These are phyloP conservation scores for Elongisporangium prolatum DNA, from an alignment of 352 stramenopile species.

Conservation along the genomic window DNA sequence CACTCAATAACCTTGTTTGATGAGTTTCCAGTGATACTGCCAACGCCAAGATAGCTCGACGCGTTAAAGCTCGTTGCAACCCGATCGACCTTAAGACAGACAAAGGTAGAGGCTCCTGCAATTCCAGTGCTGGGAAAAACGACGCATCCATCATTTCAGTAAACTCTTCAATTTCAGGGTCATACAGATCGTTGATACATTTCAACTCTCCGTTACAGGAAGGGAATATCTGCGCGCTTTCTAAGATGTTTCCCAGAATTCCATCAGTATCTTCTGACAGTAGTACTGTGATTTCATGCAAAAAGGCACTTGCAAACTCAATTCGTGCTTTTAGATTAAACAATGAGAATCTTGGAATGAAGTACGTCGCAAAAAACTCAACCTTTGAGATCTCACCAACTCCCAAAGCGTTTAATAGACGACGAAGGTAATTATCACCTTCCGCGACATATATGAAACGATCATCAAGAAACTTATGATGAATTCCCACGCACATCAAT, in stretches of 20 bases:
- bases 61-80: constrained; percentile 58
- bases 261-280: constrained; percentile 37
- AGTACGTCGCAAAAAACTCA: constrained; percentile 40
- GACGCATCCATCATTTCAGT: constrained; percentile 59
- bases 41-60: constrained; percentile 54
- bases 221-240: constrained; percentile 54
- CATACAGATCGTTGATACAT: constrained; percentile 58
- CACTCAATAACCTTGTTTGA: constrained; percentile 12
- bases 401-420: constrained; percentile 27
- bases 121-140: constrained; percentile 56
- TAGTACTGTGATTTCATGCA: constrained; percentile 34
- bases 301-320: constrained; percentile 36
- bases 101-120: constrained; percentile 52
- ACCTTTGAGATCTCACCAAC: constrained; percentile 33
- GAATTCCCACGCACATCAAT: constrained; percentile 37
- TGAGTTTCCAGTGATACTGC: constrained; percentile 56
- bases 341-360: constrained; percentile 45
- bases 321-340: constrained; percentile 23
- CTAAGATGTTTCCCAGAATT: constrained; percentile 32
- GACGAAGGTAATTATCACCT: constrained; percentile 21
- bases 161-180: constrained; percentile 71
- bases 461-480: constrained; percentile 39
- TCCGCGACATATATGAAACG: constrained; percentile 47
- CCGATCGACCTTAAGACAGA: constrained; percentile 54
- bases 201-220: constrained; percentile 48